Conservation (phyloP, 257 asterid species). For the Anisodus tanguticus region DNA sequence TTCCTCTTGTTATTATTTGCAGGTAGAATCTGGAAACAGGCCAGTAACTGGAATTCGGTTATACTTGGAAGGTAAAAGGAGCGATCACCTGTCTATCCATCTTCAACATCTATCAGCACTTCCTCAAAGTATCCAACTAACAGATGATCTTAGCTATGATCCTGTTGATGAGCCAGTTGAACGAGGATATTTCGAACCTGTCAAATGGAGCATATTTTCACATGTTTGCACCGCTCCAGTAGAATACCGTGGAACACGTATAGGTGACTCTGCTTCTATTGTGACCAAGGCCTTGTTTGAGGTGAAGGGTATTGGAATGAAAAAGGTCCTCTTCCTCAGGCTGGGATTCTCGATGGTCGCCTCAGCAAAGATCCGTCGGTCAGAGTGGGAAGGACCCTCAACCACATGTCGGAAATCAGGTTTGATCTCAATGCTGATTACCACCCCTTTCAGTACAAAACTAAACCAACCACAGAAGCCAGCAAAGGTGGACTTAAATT, state of each 20-base stretch:
- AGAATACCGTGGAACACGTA: slow-evolving; percentile 67
- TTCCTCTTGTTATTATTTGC: slow-evolving; percentile 30
- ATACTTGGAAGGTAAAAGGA: slow-evolving; percentile 86
- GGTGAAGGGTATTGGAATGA: slow-evolving; percentile 79
- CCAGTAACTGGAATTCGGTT: slow-evolving; percentile 92
- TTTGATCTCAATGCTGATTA: slow-evolving; percentile 71
- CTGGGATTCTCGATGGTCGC: slow-evolving; percentile 87
- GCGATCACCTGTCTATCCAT: slow-evolving; percentile 90
- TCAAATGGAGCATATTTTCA: slow-evolving; percentile 95
- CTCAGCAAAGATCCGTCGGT: slow-evolving; percentile 71
- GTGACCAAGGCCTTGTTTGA: slow-evolving; percentile 89
- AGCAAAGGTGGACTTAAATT: slow-evolving; percentile 70
- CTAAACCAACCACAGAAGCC: slow-evolving; percentile 59
- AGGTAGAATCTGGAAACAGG: slow-evolving; percentile 84
- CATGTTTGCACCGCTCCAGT: slow-evolving; percentile 95
- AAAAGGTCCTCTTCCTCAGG: slow-evolving; percentile 84
- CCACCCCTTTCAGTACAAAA: slow-evolving; percentile 68
- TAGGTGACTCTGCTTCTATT: slow-evolving; percentile 81
- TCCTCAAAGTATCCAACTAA: slow-evolving; percentile 65
- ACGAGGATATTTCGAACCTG: slow-evolving; percentile 79
- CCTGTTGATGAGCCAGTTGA: slow-evolving; percentile 64
- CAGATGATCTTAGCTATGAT: slow-evolving; percentile 62
- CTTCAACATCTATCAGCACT: slow-evolving; percentile 82
- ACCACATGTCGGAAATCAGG: slow-evolving; percentile 73
- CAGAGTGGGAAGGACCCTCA: slow-evolving; percentile 92